Evolutionary conservation across 768 basidiomycete genomes (phyloP).

Genomic region (Roridomyces roridus): DNA sequence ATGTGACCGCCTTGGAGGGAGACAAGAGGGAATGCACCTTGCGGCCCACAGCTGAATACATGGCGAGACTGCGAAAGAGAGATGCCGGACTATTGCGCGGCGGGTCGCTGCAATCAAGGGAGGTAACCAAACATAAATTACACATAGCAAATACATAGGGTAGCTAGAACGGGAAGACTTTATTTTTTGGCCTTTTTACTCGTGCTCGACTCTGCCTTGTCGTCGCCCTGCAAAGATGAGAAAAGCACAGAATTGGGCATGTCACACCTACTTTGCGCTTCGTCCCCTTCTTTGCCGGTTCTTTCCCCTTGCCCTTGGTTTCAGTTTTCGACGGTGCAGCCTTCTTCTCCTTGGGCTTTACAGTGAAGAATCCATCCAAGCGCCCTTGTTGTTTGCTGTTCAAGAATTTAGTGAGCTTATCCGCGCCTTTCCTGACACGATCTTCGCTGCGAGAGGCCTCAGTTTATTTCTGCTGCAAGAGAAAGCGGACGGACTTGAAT

Average conservation of each 20-base stretch:
- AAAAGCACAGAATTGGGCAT: background rate
- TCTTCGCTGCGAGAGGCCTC: constrained; percentile 75
- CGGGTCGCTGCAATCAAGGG: background rate
- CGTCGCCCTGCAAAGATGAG: constrained; percentile 39
- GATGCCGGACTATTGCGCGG: background rate
- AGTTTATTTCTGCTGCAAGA: background rate
- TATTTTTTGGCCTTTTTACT: constrained; percentile 50
- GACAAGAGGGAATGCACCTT: constrained; percentile 37
- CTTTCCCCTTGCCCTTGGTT: constrained; percentile 45
- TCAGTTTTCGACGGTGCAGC: constrained; percentile 32
- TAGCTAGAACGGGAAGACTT: constrained; percentile 17
- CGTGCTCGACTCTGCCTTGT: constrained; percentile 43
- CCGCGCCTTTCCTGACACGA: constrained; percentile 92
- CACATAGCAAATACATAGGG: constrained; percentile 1
- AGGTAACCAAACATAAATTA: constrained; percentile 2
- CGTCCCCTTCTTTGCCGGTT: constrained; percentile 45
- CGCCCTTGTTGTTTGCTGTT: constrained; percentile 95
- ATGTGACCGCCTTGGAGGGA: constrained; percentile 53
- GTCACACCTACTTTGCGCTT: constrained; percentile 59
- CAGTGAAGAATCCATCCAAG: constrained; percentile 93
- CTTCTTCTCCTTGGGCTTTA: constrained; percentile 63
- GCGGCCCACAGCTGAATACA: constrained; percentile 53
- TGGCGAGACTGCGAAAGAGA: constrained; percentile 23
- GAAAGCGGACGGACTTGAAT: constrained; percentile 84
- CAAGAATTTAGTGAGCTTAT: constrained; percentile 88